Evolutionary conservation across 345 rosid species (phyloP), one percentile per base, ranked within the genome.

Genomic region (Eutrema yunnanense): DNA sequence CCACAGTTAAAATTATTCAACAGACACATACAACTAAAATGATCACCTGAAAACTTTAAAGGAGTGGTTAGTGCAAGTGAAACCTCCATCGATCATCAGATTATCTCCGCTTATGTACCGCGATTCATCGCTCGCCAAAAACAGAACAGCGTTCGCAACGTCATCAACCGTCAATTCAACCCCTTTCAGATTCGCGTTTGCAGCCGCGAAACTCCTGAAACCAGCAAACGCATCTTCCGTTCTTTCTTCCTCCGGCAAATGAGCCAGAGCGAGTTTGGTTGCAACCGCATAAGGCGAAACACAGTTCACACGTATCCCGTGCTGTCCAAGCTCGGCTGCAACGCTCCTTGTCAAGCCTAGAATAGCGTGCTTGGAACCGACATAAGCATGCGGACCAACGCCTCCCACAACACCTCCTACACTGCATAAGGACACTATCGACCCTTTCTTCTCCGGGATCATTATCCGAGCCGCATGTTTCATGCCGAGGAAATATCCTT

Each of bases 271-370:
- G 69, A 94, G 81, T 34, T 79, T 74, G 0, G 97, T 94, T 2
- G 79, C 63, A 33, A 89, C 87, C 1, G 78, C 86, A n/a, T 91
- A 94, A 59, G 98, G 97, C 3, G 98, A 94, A 62, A 94, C 90
- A 13, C 97, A 94, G 85, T 94, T 94, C 55, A 94, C 93, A 0
- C 97, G 92, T 62, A 94, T 94, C 73, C 97, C 96, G 10, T 94
- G 76, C 65, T 85, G 84, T 65, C 98, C 98, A 11, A 94, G 83
- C 84, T 94, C 98, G 0, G 97, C 97, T 9, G 97, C 97, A 11
- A 94, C 96, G 49, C 66, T 94, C 82, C 51, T 85, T 54, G 80
- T 89, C 49, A 94, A 82, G 32, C 98, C 98, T 51, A 86, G 53
- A 42, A 91, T 83, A 10, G 97, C 98, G 54, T 91, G 98, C 79